Evolutionary conservation across 441 rosid species (phyloP), one percentile per base, ranked within the genome.

Genomic region (Jatropha podagrica): DNA sequence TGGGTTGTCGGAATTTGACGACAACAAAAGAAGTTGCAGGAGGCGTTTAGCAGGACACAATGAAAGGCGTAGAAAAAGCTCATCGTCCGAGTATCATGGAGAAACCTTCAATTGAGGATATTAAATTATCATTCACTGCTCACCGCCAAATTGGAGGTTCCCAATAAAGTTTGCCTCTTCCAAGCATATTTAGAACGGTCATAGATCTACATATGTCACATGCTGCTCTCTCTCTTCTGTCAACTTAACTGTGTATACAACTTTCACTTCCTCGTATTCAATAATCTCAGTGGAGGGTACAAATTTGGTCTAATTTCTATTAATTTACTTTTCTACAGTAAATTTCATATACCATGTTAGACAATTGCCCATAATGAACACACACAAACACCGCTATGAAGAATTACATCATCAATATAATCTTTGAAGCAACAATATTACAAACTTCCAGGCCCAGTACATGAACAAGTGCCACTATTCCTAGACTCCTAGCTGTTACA

Each of bases 41-140:
- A 79, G 88, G 78, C 94, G 96, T 69, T 82, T 95, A 75, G 97
- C 95, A 1, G 97, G 97, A 67, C 98, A 92, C 79, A 95, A 95
- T 0, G 95, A 92, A 78, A 88, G 98, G 41, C 90, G 98, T 15
- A 75, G 98, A 69, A 95, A 90, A 80, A 84, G 77, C 82, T 63
- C 95, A 42, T 63, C 94, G 42, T 59, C 49, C 23, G 95, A 91
- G 4, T 73, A 71, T 63, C 87, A 77, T 0, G 85, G 87, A 76
- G 93, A 85, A 73, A 82, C 81, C 65, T 86, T 82, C 0, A 77
- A 77, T 71, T 83, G 72, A 83, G 41, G 0, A 52, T 14, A 4
- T 5, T 1, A 15, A 14, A 7, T 59, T 15, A 13, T 11, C 32
- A 14, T 0, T 58, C 64, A 56, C 32, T 4, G 15, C 58, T 32